Evolutionary conservation across 2,329 filamentous ascomycete genomes (phyloP), one percentile per base, ranked within the genome.

Genomic region (Arthrobotrys megalospora): DNA sequence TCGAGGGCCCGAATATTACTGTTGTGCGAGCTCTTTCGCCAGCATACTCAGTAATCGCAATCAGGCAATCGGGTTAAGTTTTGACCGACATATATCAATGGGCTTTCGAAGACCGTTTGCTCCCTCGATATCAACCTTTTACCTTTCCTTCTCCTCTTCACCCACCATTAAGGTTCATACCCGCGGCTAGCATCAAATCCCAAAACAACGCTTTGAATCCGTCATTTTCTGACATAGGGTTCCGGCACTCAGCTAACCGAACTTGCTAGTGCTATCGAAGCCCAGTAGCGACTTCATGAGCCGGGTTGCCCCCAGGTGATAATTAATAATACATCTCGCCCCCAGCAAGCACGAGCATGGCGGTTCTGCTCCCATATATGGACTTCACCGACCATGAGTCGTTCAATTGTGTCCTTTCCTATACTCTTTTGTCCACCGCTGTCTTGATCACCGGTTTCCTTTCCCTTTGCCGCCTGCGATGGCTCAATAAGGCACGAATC

Each of bases 301-400:
- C 50, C 12, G 16, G 69, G 47, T 12, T 11, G 52, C 34, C 16
- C 21, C 53, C 24, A 8, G 36, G 45, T 32, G 34, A 52, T 16
- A 38, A 60, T 50, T 21, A 41, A 36, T 50, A 70, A 47, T 53
- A 70, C 24, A 21, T 48, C 41, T 32, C 43, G 12, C 47, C 41
- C 47, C 38, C 41, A 34, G 19, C 41, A 45, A 76, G 14, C 38
- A 43, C 14, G 24, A 66, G 28, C 6, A 70, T 76, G 72, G 65
- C 58, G 11, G 65, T 76, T 45, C 19, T 77, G 19, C 47, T 77
- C 52, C 73, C 73, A 52, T 71, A 71, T 77, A 50, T 77, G 43
- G 66, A 28, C 66, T 60, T 71, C 50, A 62, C 58, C 12, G 43
- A 52, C 60, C 66, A 77, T 50, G 48, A 71, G 36, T 4, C 52